Conservation (phyloP, 2,329 filamentous ascomycete genomes). For the Coniosporium tulheliwenetii region DNA sequence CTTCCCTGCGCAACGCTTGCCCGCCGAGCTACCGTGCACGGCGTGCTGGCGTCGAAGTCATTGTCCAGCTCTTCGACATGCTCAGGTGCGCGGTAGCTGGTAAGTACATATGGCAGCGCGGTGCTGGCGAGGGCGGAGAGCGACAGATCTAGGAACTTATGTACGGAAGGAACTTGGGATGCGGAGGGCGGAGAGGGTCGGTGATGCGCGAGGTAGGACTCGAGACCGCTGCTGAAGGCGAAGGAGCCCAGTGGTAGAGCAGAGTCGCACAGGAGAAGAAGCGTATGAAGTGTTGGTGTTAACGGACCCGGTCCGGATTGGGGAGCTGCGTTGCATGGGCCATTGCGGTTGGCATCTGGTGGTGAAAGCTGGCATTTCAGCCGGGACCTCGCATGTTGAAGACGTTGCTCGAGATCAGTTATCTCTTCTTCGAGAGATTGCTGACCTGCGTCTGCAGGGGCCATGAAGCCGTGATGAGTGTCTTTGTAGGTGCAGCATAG, state of each 20-base stretch:
- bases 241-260: slow-evolving; percentile 74
- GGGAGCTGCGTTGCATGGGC: background rate
- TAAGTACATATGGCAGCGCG: slow-evolving; percentile 58
- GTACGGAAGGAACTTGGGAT: slow-evolving; percentile 28
- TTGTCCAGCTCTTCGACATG: slow-evolving; percentile 50
- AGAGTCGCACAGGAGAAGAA: slow-evolving; percentile 66
- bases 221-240: slow-evolving; percentile 68
- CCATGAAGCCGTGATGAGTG: background rate
- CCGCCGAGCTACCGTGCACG: slow-evolving; percentile 64
- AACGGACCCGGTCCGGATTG: background rate
- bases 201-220: slow-evolving; percentile 65
- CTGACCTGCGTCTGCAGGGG: background rate
- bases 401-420: background rate
- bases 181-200: slow-evolving; percentile 15
- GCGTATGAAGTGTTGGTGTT: slow-evolving; percentile 39
- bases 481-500: background rate
- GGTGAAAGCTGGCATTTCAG: background rate
- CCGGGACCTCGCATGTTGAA: background rate
- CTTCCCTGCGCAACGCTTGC: slow-evolving; percentile 63
- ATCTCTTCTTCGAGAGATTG: background rate
- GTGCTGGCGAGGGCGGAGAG: slow-evolving; percentile 56
- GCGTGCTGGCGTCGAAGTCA: slow-evolving; percentile 56
- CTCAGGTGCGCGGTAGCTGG: slow-evolving; percentile 42
- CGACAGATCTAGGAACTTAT: slow-evolving; percentile 54
- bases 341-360: background rate